A percentile compares a stretch with the other conserved stretches of the same genome.
phyloP scores from a whole-genome alignment of 345 rosid species.

The Crucihimalaya himalaica region DNA sequence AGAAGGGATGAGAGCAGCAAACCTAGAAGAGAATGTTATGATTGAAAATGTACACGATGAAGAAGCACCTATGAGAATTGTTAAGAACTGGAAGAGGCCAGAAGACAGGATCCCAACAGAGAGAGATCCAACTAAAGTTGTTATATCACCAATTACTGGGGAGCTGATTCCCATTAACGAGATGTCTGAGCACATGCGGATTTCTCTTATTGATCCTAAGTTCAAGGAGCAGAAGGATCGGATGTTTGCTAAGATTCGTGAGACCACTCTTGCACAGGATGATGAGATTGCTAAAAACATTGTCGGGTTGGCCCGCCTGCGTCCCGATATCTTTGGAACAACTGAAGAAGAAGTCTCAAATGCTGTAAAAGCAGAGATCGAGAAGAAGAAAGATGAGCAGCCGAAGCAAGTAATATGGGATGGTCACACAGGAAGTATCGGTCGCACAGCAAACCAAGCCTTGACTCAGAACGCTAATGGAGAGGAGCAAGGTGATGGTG shows the following conservation, averaged over 20 bases:
- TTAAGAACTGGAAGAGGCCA: neutral
- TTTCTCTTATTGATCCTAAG: neutral
- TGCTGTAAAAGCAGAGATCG: neutral
- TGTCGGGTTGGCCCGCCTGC: neutral
- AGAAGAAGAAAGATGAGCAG: neutral
- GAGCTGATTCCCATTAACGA: neutral
- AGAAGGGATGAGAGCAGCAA: neutral
- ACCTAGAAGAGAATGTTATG: neutral
- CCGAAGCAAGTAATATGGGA: neutral
- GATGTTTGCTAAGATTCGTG: neutral
- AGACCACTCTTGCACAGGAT: neutral
- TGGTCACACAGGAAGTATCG: neutral
- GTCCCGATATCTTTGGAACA: neutral
- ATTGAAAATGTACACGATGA: neutral
- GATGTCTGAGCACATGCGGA: neutral
- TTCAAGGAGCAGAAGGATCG: neutral
- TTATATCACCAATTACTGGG: neutral
- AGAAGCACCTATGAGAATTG: neutral
- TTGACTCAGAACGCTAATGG: neutral
- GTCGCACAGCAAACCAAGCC: neutral
- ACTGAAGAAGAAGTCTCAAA: neutral
- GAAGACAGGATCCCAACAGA: neutral
- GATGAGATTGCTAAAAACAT: neutral
- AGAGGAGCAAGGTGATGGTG: neutral
- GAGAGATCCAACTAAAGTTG: neutral